phyloP scores from a whole-genome alignment of 331 rosid species.

The Arachis monticola region DNA sequence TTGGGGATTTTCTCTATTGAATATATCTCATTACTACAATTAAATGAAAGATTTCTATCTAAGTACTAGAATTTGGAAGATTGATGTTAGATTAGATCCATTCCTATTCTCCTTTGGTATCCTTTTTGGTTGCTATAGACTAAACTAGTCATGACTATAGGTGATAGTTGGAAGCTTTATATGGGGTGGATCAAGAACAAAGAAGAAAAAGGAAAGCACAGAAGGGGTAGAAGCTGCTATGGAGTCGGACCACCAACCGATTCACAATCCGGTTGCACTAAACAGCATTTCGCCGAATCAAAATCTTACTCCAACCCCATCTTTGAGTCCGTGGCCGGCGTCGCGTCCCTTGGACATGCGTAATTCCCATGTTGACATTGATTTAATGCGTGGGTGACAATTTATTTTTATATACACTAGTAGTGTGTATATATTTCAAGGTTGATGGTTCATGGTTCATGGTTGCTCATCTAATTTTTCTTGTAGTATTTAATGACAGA shows the following conservation, averaged over 20 bases:
- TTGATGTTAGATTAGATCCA: not conserved
- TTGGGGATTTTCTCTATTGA: not conserved
- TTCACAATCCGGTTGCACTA: slow-evolving; percentile 53
- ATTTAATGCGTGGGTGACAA: slow-evolving; percentile 83
- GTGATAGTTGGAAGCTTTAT: slow-evolving; percentile 86
- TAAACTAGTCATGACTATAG: slow-evolving; percentile 47
- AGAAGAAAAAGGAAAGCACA: slow-evolving; percentile 61
- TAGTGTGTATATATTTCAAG: slow-evolving; percentile 47
- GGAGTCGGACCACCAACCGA: slow-evolving; percentile 64
- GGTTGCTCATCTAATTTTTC: slow-evolving; percentile 50
- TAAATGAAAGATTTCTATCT: not conserved
- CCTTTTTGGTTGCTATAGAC: slow-evolving; percentile 27
- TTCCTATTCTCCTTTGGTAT: not conserved
- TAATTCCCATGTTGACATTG: slow-evolving; percentile 77
- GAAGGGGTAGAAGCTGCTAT: slow-evolving; percentile 60
- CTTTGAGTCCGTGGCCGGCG: slow-evolving; percentile 65
- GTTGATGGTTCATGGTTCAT: too few relatives aligned
- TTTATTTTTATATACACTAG: slow-evolving; percentile 32
- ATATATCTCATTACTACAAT: not conserved
- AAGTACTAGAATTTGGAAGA: not conserved
- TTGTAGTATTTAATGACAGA: slow-evolving; percentile 46
- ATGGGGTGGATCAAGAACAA: slow-evolving; percentile 73
- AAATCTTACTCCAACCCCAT: slow-evolving; percentile 53
- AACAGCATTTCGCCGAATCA: slow-evolving; percentile 54
- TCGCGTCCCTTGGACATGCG: slow-evolving; percentile 70